These are phyloP conservation scores for Phytophthora capsici DNA, from an alignment of 352 stramenopile genomes.

Conservation along the genomic window DNA sequence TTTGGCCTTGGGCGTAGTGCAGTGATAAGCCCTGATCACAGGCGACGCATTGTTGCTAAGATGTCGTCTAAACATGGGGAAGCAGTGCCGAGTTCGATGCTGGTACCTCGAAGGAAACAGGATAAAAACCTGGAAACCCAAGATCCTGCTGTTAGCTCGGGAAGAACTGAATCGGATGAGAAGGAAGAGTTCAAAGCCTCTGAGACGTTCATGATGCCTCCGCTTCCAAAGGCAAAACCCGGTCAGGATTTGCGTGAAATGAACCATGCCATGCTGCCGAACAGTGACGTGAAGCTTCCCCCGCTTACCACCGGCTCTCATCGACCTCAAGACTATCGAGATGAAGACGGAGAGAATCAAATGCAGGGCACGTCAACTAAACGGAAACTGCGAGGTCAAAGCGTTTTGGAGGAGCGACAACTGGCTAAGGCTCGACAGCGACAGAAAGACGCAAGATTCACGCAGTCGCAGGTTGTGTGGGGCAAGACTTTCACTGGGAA, in stretches of 20 bases:
- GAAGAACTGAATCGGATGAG: constrained; percentile 11
- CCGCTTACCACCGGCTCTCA: constrained; percentile 9
- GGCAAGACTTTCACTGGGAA: constrained; percentile 79
- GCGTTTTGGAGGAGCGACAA: constrained; percentile 71
- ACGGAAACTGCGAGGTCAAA: constrained; percentile 48
- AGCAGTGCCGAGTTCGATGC: constrained; percentile 23
- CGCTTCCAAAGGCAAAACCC: constrained; percentile 22
- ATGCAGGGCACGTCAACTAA: neutral
- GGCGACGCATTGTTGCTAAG: constrained; percentile 51
- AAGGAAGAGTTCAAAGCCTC: constrained; percentile 16
- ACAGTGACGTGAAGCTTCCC: constrained; percentile 25
- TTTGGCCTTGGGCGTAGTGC: constrained; percentile 72
- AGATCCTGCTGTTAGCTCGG: neutral
- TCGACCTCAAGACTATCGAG: neutral
- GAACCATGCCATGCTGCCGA: constrained; percentile 38
- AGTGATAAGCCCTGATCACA: constrained; percentile 47
- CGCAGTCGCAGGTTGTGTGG: constrained; percentile 79
- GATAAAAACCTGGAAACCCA: neutral
- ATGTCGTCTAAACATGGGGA: constrained; percentile 51
- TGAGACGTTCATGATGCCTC: constrained; percentile 19
- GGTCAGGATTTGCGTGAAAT: constrained; percentile 39
- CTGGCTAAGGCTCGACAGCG: constrained; percentile 45
- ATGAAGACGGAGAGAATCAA: constrained; percentile 26
- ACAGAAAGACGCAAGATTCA: constrained; percentile 63
- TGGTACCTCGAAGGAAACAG: constrained; percentile 31